Conservation (phyloP, 106 monocot genomes). For the Dendrobium chrysotoxum region DNA sequence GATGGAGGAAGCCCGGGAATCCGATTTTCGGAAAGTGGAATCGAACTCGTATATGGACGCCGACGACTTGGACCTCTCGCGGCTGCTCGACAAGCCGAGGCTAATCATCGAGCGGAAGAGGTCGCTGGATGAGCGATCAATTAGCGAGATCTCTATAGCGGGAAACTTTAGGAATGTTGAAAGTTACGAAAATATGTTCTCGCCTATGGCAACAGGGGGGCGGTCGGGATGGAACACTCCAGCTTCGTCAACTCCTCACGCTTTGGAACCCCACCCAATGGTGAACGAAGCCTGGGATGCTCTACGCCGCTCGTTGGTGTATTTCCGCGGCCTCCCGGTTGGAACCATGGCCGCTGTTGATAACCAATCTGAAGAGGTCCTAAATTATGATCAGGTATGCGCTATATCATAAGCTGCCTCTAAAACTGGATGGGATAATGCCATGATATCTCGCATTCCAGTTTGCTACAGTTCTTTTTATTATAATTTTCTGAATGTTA, state of each 20-base stretch:
- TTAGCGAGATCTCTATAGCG: constrained; percentile 52
- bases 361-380: constrained; percentile 79
- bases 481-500: no score
- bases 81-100: constrained; percentile 39
- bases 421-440: no score
- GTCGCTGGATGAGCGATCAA: constrained; percentile 74
- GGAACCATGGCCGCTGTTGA: constrained; percentile 88
- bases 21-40: constrained; percentile 18
- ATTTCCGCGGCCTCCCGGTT: constrained; percentile 68
- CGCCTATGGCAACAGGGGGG: constrained; percentile 30
- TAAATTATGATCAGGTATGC: constrained; percentile 92
- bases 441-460: no score
- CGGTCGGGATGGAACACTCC: constrained; percentile 44
- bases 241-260: constrained; percentile 20
- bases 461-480: no score
- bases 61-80: constrained; percentile 42
- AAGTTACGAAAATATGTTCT: constrained; percentile 47
- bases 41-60: constrained; percentile 36
- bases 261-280: constrained; percentile 85
- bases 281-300: constrained; percentile 84
- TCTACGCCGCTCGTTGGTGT: constrained; percentile 62
- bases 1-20: constrained; percentile 14
- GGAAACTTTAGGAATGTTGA: constrained; percentile 30
- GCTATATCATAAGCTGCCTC: background rate
- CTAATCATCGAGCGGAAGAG: constrained; percentile 76